Evolutionary conservation across 2,329 filamentous ascomycete genomes (phyloP).

Genomic region (Aspergillus sp.): DNA sequence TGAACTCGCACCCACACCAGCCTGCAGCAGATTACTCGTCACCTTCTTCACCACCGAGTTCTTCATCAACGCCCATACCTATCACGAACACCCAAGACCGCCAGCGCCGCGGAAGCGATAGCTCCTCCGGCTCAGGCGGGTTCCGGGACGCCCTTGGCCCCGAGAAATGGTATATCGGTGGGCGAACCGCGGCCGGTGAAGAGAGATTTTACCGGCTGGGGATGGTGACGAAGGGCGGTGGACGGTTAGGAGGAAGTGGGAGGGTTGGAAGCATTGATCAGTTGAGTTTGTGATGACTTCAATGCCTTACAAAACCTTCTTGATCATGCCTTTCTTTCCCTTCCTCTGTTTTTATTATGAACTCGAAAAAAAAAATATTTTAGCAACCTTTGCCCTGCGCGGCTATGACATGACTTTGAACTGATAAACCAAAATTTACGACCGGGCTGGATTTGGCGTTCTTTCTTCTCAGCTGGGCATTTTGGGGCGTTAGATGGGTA

Average conservation of each 20-base stretch:
- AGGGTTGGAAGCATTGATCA: conserved; percentile 50
- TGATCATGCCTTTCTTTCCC: neutral
- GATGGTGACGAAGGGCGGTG: conserved; percentile 47
- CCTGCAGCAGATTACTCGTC: conserved; percentile 40
- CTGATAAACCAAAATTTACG: neutral
- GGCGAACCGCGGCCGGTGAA: conserved; percentile 47
- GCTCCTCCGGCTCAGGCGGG: conserved; percentile 47
- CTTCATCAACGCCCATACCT: conserved; percentile 38
- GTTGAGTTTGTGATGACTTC: conserved; percentile 44
- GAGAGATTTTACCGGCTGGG: conserved; percentile 51
- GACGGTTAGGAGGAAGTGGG: conserved; percentile 40
- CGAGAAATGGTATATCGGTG: conserved; percentile 55
- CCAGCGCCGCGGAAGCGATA: conserved; percentile 48
- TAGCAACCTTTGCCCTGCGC: neutral
- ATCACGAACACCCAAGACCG: conserved; percentile 36
- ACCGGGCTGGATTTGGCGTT: neutral
- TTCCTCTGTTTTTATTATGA: neutral
- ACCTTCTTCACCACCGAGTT: conserved; percentile 27
- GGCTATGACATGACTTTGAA: neutral
- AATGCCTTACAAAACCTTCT: neutral
- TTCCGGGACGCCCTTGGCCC: conserved; percentile 48
- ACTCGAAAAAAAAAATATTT: no score
- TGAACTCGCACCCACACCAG: conserved; percentile 36
- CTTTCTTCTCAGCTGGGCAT: neutral
- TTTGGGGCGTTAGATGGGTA: neutral